These are phyloP conservation scores for Rhodosporidiobolus odoratus DNA, from an alignment of 768 basidiomycete genomes.

Conservation along the genomic window DNA sequence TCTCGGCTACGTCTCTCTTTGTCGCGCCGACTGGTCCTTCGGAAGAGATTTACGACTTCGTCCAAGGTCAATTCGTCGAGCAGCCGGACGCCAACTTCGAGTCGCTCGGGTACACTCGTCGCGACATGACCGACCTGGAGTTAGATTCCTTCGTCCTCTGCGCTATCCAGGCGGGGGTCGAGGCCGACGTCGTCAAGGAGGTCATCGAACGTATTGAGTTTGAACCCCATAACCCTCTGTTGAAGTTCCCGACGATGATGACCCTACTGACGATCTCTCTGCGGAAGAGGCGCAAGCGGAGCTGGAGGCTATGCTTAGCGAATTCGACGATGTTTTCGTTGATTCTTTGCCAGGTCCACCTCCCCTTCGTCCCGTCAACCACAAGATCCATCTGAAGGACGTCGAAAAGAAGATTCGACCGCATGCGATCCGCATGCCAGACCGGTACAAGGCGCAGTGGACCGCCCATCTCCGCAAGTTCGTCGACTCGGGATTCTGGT, in stretches of 20 bases:
- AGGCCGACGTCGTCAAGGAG: not conserved
- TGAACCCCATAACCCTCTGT: constrained; percentile 18
- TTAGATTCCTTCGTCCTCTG: not conserved
- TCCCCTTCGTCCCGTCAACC: constrained; percentile 11
- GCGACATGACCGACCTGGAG: not conserved
- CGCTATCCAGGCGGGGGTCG: not conserved
- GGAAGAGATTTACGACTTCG: not conserved
- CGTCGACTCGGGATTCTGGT: constrained; percentile 12
- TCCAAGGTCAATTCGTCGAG: not conserved
- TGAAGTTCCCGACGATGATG: not conserved
- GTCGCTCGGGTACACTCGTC: not conserved
- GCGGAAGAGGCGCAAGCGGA: not conserved
- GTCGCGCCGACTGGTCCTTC: not conserved
- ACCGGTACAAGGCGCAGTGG: constrained; percentile 4
- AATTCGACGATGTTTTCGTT: constrained; percentile 9
- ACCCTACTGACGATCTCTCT: not conserved
- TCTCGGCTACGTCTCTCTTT: not conserved
- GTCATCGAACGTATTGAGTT: not conserved
- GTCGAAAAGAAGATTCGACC: not conserved
- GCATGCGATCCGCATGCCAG: not conserved
- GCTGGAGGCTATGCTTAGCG: not conserved
- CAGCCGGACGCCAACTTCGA: not conserved
- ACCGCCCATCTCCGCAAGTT: constrained; percentile 9
- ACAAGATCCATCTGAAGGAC: not conserved
- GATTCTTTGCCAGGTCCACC: constrained; percentile 8